These are phyloP conservation scores for Boletus tylopilopsis DNA, from an alignment of 768 basidiomycete genomes.

Conservation along the genomic window DNA sequence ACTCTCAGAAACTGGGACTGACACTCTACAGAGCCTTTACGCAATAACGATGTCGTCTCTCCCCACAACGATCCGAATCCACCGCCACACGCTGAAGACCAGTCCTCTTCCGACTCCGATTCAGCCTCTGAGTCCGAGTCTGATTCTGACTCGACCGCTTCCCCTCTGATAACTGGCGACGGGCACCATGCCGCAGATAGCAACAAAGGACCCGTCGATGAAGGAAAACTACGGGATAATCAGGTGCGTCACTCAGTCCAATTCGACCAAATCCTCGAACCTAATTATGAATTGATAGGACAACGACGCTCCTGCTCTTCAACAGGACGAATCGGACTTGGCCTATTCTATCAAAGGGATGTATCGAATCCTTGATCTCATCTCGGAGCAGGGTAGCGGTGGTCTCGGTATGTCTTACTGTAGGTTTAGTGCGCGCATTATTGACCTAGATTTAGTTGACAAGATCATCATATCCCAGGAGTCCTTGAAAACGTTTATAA, in stretches of 20 bases:
- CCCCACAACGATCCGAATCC: too few relatives aligned
- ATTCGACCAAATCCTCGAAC: not conserved
- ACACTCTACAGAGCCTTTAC: too few relatives aligned
- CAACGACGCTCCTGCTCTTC: slow-evolving; percentile 1
- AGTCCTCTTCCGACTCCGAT: slow-evolving; percentile 10
- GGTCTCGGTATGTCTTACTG: slow-evolving; percentile 48
- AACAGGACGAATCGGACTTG: slow-evolving; percentile 20
- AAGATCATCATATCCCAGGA: slow-evolving; percentile 55
- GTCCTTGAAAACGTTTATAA: slow-evolving; percentile 46
- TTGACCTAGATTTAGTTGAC: too few relatives aligned
- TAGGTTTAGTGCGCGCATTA: slow-evolving; percentile 25
- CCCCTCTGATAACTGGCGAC: not conserved
- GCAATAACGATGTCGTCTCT: too few relatives aligned
- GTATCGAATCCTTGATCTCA: too few relatives aligned
- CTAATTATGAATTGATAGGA: slow-evolving; percentile 9
- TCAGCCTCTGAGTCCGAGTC: not conserved
- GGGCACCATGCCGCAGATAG: not conserved
- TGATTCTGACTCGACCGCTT: slow-evolving; percentile 6
- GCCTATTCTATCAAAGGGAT: too few relatives aligned
- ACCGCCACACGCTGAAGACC: too few relatives aligned
- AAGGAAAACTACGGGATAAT: not conserved
- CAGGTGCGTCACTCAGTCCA: slow-evolving; percentile 7
- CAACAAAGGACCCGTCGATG: slow-evolving; percentile 16
- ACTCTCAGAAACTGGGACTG: too few relatives aligned
- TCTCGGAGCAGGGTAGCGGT: slow-evolving; percentile 47